A percentile compares a stretch with the other conserved stretches of the same genome.
Conservation (phyloP, 2,329 filamentous ascomycete genomes). For the Xenoacremonium recifei region DNA sequence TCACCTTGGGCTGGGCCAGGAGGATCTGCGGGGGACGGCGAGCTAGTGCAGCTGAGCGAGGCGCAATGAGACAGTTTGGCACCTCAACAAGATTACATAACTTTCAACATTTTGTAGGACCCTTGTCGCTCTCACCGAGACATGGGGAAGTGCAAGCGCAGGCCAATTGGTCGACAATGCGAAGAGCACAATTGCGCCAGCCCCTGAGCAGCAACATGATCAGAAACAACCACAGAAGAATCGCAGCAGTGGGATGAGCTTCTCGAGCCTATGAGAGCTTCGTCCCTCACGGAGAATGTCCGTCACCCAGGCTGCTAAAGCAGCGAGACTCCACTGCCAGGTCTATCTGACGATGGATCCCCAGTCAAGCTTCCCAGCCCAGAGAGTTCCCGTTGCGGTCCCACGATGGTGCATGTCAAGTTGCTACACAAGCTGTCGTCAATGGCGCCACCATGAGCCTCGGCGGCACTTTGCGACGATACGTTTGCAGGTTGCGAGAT, state of each 20-base stretch:
- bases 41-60: background rate
- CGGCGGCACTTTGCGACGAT: too few species aligned
- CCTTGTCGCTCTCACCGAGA: background rate
- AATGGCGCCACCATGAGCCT: slow-evolving; percentile 1
- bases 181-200: background rate
- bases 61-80: background rate
- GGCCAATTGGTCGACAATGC: background rate
- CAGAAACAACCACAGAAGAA: background rate
- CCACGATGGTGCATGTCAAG: background rate
- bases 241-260: too few species aligned
- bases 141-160: too few species aligned
- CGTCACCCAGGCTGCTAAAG: background rate
- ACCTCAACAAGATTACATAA: slow-evolving; percentile 1
- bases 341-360: background rate
- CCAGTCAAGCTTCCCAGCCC: background rate
- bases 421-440: background rate
- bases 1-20: too few species aligned
- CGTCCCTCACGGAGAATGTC: too few species aligned
- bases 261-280: too few species aligned
- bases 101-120: background rate
- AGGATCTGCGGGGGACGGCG: background rate
- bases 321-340: background rate
- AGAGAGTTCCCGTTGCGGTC: background rate
- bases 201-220: background rate
- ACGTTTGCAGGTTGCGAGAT: too few species aligned